Percentiles rank a stretch among this genome's conserved stretches.
Evolutionary conservation across 192 early-diverging fungal genomes (phyloP).

Genomic region (Podochytrium sp.): DNA sequence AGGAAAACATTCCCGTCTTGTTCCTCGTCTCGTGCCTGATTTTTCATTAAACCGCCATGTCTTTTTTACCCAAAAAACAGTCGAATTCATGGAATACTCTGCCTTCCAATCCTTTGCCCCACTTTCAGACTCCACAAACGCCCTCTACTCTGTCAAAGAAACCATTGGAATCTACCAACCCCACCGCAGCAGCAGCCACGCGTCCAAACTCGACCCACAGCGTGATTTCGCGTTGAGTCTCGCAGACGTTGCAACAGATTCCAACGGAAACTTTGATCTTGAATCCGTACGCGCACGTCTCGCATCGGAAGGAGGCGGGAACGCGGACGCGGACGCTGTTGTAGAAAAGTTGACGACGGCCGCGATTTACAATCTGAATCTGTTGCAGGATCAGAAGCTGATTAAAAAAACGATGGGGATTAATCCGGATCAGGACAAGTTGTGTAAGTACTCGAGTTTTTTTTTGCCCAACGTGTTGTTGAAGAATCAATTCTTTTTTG

Average conservation of each 20-base stretch:
- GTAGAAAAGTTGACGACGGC: background rate
- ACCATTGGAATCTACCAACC: constrained; percentile 6
- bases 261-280: background rate
- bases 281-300: background rate
- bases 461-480: too few species aligned
- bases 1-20: background rate
- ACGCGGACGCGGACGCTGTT: background rate
- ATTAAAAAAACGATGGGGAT: background rate
- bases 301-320: background rate
- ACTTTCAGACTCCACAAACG: background rate
- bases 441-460: background rate
- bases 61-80: background rate
- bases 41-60: background rate
- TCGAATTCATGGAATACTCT: background rate
- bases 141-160: constrained; percentile 20
- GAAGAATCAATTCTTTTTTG: background rate
- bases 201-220: background rate
- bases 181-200: background rate
- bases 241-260: background rate
- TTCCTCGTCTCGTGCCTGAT: background rate
- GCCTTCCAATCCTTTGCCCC: constrained; percentile 19
- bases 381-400: background rate
- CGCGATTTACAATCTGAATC: background rate
- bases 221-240: background rate
- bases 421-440: background rate